phyloP scores from a whole-genome alignment of 805 yeast genomes.

The Candida insectalens region DNA sequence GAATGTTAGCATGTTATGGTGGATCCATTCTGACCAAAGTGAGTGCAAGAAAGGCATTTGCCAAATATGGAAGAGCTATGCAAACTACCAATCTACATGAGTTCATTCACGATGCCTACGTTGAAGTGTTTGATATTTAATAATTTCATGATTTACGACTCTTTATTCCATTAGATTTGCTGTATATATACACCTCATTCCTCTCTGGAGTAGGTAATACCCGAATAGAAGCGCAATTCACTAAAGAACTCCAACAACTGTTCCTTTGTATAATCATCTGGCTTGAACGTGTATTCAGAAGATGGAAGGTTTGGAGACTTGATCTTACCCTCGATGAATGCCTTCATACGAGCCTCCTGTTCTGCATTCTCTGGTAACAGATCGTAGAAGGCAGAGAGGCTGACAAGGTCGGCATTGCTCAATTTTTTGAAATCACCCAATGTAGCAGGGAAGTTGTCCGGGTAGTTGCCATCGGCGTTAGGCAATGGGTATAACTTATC shows the following conservation, averaged over 20 bases:
- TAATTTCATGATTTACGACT: too few relatives aligned
- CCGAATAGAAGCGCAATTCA: too few relatives aligned
- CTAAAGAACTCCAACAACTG: too few relatives aligned
- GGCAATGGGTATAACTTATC: conserved; percentile 57
- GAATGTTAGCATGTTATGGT: conserved; percentile 54
- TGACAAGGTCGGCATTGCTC: conserved; percentile 34
- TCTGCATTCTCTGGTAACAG: conserved; percentile 54
- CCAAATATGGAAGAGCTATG: conserved; percentile 62
- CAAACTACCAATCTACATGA: conserved; percentile 76
- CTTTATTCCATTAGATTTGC: not conserved
- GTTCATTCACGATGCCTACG: conserved; percentile 54
- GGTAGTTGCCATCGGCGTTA: conserved; percentile 72
- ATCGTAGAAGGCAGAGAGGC: conserved; percentile 66
- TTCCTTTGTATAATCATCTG: not conserved
- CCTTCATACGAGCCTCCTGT: conserved; percentile 42
- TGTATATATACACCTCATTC: conserved; percentile 6
- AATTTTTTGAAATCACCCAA: conserved; percentile 41
- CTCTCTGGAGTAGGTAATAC: too few relatives aligned
- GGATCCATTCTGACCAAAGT: conserved; percentile 60
- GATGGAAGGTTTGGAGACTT: conserved; percentile 26
- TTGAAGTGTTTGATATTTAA: conserved; percentile 11
- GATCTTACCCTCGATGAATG: conserved; percentile 41
- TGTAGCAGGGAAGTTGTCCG: conserved; percentile 52
- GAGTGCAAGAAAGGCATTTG: conserved; percentile 59
- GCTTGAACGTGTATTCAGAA: not conserved